Base-by-base conservation (phyloP, 1,284 basidiomycete genomes). In the Phylloporus sp. region DNA sequence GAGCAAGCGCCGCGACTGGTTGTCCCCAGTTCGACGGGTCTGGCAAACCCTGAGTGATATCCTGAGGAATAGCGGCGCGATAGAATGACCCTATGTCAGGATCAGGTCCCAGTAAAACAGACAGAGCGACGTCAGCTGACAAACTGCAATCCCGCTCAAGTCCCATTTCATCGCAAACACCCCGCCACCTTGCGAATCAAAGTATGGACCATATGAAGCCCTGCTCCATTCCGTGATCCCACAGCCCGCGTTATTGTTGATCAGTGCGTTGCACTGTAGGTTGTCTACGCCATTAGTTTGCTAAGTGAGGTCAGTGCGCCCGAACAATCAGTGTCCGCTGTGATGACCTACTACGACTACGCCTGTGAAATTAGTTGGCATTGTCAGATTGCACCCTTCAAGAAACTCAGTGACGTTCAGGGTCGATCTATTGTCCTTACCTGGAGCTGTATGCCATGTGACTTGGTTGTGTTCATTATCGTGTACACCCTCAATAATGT, bases 81-180 rank as follows among this genome's bases (percentile, higher is more conserved):
- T 88, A 86, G 72, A 87, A 88, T 40, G 81, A 85, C 85, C 85
- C 86, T 86, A 64, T 39, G 47, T n/a, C 20, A 64, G 63, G 31
- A 61, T 68, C 22, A 67, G 60, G 44, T 24, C 53, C 52, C 50
- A 50, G 51, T 57, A 52, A 59, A 42, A 57, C 26, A 60, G 18
- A 44, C 22, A 58, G 53, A 56, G 26, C 34, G n/a, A 46, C 18
- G 29, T 42, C 17, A n/a, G 74, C 85, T 69, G 61, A 87, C 86
- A 89, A 61, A 87, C 80, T 49, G 82, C 79, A 65, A 89, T 86
- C 0, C 84, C 85, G 46, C 72, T 76, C 29, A 79, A 71, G 63
- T 86, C 84, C 86, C 86, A 89, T 61, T 83, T 82, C 82, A 87
- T 87, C 6, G 82, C 88, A 66, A 84, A 89, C 2, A 87, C 82